Percentiles rank a stretch among this genome's conserved stretches.
phyloP scores from a whole-genome alignment of 1,284 basidiomycete species.

The Rhizoctonia solani region DNA sequence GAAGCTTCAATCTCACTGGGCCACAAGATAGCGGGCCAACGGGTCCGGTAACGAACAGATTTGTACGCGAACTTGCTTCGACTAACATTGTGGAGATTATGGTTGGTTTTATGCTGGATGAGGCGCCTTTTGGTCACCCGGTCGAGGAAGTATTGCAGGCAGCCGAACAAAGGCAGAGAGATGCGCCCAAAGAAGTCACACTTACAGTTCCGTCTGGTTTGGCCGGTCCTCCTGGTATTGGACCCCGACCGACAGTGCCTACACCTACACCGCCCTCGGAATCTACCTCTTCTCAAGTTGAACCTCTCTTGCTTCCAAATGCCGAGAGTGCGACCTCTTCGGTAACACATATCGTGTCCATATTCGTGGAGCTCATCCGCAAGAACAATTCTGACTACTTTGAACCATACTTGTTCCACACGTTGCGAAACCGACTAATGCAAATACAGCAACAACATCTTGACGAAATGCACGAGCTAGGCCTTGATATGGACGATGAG shows the following conservation, averaged over 20 bases:
- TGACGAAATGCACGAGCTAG: slow-evolving; percentile 44
- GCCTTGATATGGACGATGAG: slow-evolving; percentile 31
- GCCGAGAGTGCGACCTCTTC: slow-evolving; percentile 84
- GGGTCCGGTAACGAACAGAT: slow-evolving; percentile 74
- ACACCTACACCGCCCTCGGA: not conserved
- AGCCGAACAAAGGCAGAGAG: slow-evolving; percentile 2
- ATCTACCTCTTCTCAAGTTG: slow-evolving; percentile 37
- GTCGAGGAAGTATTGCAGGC: slow-evolving; percentile 18
- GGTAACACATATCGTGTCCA: slow-evolving; percentile 83
- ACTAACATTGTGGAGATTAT: slow-evolving; percentile 74
- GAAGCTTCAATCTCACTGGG: slow-evolving; percentile 66
- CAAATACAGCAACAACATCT: slow-evolving; percentile 73
- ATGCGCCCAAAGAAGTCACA: slow-evolving; percentile 3
- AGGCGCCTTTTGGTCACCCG: slow-evolving; percentile 52
- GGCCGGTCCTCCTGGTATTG: slow-evolving; percentile 6
- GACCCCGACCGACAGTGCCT: not conserved
- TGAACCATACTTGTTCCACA: slow-evolving; percentile 98
- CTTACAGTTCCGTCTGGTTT: slow-evolving; percentile 24
- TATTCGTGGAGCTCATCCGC: slow-evolving; percentile 94
- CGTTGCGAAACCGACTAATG: slow-evolving; percentile 86
- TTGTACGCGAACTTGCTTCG: slow-evolving; percentile 88
- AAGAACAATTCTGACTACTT: slow-evolving; percentile 99
- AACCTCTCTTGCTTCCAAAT: slow-evolving; percentile 55
- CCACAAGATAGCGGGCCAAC: slow-evolving; percentile 15
- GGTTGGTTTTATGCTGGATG: slow-evolving; percentile 78